Conservation (phyloP, 441 rosid species). For the Raphanus hybrid region DNA sequence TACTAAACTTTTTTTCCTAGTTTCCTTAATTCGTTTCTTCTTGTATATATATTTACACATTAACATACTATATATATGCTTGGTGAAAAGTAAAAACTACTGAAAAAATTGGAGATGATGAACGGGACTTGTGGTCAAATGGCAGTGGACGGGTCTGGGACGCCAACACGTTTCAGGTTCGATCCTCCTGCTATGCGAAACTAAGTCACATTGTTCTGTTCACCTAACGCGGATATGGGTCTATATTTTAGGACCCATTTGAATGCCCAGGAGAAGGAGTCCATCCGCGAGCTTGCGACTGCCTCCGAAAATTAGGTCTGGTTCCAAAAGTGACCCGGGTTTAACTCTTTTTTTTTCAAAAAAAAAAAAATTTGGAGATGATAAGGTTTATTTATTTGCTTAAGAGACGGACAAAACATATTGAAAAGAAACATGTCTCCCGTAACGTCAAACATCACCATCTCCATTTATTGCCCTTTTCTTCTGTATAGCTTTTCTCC, state of each 20-base stretch:
- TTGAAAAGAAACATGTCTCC: conserved; percentile 35
- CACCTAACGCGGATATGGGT: too few species aligned
- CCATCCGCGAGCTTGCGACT: too few species aligned
- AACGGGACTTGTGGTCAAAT: too few species aligned
- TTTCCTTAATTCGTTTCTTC: background rate
- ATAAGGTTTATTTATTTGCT: conserved; percentile 6
- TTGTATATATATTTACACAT: background rate
- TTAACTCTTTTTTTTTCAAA: too few species aligned
- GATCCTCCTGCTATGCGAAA: too few species aligned
- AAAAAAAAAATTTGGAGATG: conserved; percentile 34
- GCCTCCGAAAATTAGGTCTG: too few species aligned
- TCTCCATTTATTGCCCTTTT: conserved; percentile 37
- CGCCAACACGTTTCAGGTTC: too few species aligned
- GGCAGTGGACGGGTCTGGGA: too few species aligned
- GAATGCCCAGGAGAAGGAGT: too few species aligned
- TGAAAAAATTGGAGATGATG: conserved; percentile 31
- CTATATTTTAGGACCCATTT: too few species aligned
- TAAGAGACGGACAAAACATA: conserved; percentile 37
- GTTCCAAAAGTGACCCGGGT: too few species aligned
- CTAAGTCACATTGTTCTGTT: too few species aligned
- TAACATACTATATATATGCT: background rate
- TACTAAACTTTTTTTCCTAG: background rate
- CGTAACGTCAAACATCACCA: conserved; percentile 39
- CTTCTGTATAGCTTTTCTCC: conserved; percentile 1
- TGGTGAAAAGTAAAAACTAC: conserved; percentile 35